Percentiles rank a stretch among this genome's conserved stretches.
These are phyloP conservation scores for Pseudogymnoascus sp. DNA, from an alignment of 2,329 filamentous ascomycete genomes.

Conservation along the genomic window DNA sequence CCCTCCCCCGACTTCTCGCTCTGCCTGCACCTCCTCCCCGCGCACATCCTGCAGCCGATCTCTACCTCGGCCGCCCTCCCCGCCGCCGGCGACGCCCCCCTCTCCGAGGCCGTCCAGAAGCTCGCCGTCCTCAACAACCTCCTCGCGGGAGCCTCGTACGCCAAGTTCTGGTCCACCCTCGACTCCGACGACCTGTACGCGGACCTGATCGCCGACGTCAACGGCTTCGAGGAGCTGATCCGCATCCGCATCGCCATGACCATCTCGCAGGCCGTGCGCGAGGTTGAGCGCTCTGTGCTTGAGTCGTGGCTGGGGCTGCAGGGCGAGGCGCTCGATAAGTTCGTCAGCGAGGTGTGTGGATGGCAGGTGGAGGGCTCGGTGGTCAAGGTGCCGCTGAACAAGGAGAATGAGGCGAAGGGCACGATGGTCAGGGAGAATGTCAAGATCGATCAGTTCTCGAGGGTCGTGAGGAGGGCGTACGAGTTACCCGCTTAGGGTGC, in stretches of 20 bases:
- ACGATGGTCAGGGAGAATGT: slow-evolving; percentile 93
- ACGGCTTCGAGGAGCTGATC: slow-evolving; percentile 90
- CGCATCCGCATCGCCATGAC: slow-evolving; percentile 82
- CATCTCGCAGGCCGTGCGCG: slow-evolving; percentile 71
- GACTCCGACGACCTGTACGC: slow-evolving; percentile 94
- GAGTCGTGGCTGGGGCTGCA: slow-evolving; percentile 70
- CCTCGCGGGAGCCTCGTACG: slow-evolving; percentile 84
- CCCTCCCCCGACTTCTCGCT: slow-evolving; percentile 92
- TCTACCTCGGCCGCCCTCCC: slow-evolving; percentile 40
- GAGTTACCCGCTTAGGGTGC: slow-evolving; percentile 61
- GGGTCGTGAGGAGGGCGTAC: slow-evolving; percentile 76
- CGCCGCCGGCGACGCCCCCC: slow-evolving; percentile 52
- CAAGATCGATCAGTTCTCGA: slow-evolving; percentile 75
- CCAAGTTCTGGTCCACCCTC: slow-evolving; percentile 84
- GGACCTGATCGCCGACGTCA: slow-evolving; percentile 87
- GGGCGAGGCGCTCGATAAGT: slow-evolving; percentile 62
- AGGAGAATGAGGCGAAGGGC: slow-evolving; percentile 96
- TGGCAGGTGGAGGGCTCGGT: slow-evolving; percentile 64
- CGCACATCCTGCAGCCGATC: slow-evolving; percentile 61
- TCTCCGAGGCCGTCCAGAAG: slow-evolving; percentile 77
- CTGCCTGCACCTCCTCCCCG: slow-evolving; percentile 85
- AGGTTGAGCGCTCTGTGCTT: slow-evolving; percentile 59
- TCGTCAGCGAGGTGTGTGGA: slow-evolving; percentile 75
- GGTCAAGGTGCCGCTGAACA: slow-evolving; percentile 79
- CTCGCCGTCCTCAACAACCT: slow-evolving; percentile 62